Evolutionary conservation across 2,329 filamentous ascomycete species (phyloP).

Genomic region (Coniochaeta hoffmannii): DNA sequence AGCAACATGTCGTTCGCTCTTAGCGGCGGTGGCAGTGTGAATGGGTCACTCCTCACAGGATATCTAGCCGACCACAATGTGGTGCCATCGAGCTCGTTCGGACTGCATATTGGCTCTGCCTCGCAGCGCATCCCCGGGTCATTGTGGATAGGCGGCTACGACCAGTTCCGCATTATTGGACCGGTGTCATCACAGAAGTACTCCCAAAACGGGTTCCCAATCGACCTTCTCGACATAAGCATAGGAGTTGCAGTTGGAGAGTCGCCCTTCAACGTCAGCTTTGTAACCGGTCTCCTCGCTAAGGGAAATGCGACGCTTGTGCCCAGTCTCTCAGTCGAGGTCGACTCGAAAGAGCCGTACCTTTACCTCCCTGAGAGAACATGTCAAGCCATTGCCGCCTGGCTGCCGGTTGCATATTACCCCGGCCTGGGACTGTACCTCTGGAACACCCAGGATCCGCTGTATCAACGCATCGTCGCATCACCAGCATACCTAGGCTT

Average conservation of each 20-base stretch:
- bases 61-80: not conserved
- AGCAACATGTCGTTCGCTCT: constrained; percentile 1
- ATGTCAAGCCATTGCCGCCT: constrained; percentile 28
- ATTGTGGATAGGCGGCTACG: constrained; percentile 26
- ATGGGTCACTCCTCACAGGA: not conserved
- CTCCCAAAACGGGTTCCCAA: constrained; percentile 11
- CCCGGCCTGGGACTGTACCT: constrained; percentile 27
- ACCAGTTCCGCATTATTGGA: constrained; percentile 21
- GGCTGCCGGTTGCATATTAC: constrained; percentile 29
- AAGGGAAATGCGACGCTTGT: constrained; percentile 20
- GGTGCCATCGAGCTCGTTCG: constrained; percentile 19
- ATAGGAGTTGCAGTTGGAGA: constrained; percentile 15
- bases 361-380: constrained; percentile 29
- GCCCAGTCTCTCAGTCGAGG: constrained; percentile 14
- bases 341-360: not conserved
- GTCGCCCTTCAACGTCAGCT: constrained; percentile 11
- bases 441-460: constrained; percentile 26
- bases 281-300: constrained; percentile 5
- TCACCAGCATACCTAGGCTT: constrained; percentile 35
- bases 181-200: constrained; percentile 11
- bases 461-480: constrained; percentile 27
- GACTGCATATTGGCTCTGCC: constrained; percentile 25
- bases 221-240: constrained; percentile 10
- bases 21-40: not conserved
- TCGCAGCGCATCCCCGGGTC: constrained; percentile 18